These are phyloP conservation scores for Kluyveromyces lactis DNA, from an alignment of 805 yeast species.

Conservation along the genomic window DNA sequence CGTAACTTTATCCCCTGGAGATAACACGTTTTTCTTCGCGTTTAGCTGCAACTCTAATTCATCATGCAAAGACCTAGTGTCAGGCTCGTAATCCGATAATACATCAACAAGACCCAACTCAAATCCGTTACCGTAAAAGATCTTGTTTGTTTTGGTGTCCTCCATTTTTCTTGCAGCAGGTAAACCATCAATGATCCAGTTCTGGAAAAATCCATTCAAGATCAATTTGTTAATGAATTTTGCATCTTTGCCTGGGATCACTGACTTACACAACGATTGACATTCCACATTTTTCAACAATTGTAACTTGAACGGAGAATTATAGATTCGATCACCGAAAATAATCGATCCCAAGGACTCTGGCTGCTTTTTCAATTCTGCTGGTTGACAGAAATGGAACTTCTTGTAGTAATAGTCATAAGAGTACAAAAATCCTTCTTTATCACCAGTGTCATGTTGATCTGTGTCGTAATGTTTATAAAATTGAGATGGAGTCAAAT, in stretches of 20 bases:
- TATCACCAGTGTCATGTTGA: slow-evolving; percentile 32
- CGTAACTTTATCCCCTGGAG: slow-evolving; percentile 10
- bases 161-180: slow-evolving; percentile 70
- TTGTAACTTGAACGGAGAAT: slow-evolving; percentile 76
- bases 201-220: slow-evolving; percentile 74
- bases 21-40: slow-evolving; percentile 11
- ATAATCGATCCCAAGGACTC: slow-evolving; percentile 89
- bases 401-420: slow-evolving; percentile 78
- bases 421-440: slow-evolving; percentile 54
- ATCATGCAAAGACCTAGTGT: slow-evolving; percentile 5
- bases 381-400: slow-evolving; percentile 78
- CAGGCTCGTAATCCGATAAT: slow-evolving; percentile 7
- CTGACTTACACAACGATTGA: slow-evolving; percentile 50
- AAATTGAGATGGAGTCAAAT: slow-evolving; percentile 69
- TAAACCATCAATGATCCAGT: slow-evolving; percentile 91
- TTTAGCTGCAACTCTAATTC: slow-evolving; percentile 11
- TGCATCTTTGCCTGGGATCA: slow-evolving; percentile 57
- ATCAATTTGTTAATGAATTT: slow-evolving; percentile 72
- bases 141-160: slow-evolving; percentile 50
- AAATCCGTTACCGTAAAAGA: slow-evolving; percentile 75
- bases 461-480: slow-evolving; percentile 33
- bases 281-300: slow-evolving; percentile 73
- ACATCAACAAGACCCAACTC: slow-evolving; percentile 65
- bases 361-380: slow-evolving; percentile 48
- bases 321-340: slow-evolving; percentile 92